Conservation (phyloP, 2,329 filamentous ascomycete genomes). For the Monosporascus sp. region DNA sequence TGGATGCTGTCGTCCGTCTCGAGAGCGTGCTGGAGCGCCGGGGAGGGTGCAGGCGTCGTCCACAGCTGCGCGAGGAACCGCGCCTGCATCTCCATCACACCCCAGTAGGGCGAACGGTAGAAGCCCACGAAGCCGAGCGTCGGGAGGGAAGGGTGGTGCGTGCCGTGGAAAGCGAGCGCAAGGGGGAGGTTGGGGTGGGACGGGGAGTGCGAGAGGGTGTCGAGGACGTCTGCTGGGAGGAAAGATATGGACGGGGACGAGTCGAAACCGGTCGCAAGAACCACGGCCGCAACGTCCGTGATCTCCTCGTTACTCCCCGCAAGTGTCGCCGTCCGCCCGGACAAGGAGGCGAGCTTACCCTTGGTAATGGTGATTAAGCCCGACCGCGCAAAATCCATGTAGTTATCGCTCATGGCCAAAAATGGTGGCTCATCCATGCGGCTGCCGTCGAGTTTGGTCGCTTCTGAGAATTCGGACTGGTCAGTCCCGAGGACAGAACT, state of each 20-base stretch:
- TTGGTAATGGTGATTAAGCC: constrained; percentile 49
- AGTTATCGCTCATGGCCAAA: constrained; percentile 65
- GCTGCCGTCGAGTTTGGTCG: constrained; percentile 32
- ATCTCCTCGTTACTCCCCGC: constrained; percentile 31
- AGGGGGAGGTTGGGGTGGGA: constrained; percentile 53
- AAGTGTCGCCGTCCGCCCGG: constrained; percentile 31
- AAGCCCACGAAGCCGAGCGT: constrained; percentile 75
- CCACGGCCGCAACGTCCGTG: constrained; percentile 57
- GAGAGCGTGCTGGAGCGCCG: constrained; percentile 35
- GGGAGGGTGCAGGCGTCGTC: constrained; percentile 29
- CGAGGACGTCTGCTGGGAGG: constrained; percentile 51
- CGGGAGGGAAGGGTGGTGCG: constrained; percentile 54
- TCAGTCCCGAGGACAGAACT: constrained; percentile 44
- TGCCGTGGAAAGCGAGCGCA: constrained; percentile 63
- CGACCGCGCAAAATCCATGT: constrained; percentile 67
- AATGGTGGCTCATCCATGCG: constrained; percentile 52
- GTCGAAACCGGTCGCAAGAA: constrained; percentile 73
- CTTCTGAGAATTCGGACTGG: constrained; percentile 45
- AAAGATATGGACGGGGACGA: constrained; percentile 60
- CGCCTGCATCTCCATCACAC: constrained; percentile 82
- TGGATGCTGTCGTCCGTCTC: constrained; percentile 38
- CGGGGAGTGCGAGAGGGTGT: constrained; percentile 52
- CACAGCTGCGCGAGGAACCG: constrained; percentile 60
- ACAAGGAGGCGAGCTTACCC: constrained; percentile 40
- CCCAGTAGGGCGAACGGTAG: constrained; percentile 82